Base-by-base conservation (phyloP, 352 stramenopile genomes). In the Globisporangium paroecandrum region DNA sequence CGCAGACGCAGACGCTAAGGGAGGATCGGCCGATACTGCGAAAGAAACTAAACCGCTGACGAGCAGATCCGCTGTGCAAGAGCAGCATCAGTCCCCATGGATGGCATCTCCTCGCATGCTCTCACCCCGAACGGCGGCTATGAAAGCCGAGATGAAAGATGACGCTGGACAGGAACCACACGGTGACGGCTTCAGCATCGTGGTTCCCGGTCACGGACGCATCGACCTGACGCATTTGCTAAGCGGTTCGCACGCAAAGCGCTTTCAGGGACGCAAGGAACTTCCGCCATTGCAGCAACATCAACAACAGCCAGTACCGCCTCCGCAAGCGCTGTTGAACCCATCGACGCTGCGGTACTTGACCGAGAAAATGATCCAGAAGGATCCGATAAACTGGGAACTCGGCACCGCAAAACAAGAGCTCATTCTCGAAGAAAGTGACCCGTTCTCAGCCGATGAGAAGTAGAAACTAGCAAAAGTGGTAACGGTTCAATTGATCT, bases 341-440 rank as follows among this genome's bases (percentile, higher is more conserved):
- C 79, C 83, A 1, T 76, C 74, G 41, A 90, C 78, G 38, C 69
- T 90, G 13, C 70, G 72, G 29, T 90, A 85, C 46, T 67, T 91
- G 41, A 76, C 80, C 1, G 79, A 85, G 41, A 73, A 79, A 63
- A 80, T 90, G 64, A 75, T 77, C 10, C 82, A 78, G 25, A 87
- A 80, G 34, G 72, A 83, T 20, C 69, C 72, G 13, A 55, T 60
- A 10, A 70, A 70, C 9, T 68, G 73, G 66, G 47, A 60, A 4
- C 64, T 68, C 4, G 56, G 62, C 38, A 58, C 70, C 1, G 34
- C 43, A 22, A 76, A 71, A 22, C 47, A 73, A 18, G 79, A 87
- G 41, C 73, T 83, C 34, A 43, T 82, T 2, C 61, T 85, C 4
- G 78, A 83, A 59, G 74, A 81, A 55, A 36, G 56, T 3, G 67